phyloP scores from a whole-genome alignment of 202 grass and related monocot species.

The Thinopyrum obtusiflorum region DNA sequence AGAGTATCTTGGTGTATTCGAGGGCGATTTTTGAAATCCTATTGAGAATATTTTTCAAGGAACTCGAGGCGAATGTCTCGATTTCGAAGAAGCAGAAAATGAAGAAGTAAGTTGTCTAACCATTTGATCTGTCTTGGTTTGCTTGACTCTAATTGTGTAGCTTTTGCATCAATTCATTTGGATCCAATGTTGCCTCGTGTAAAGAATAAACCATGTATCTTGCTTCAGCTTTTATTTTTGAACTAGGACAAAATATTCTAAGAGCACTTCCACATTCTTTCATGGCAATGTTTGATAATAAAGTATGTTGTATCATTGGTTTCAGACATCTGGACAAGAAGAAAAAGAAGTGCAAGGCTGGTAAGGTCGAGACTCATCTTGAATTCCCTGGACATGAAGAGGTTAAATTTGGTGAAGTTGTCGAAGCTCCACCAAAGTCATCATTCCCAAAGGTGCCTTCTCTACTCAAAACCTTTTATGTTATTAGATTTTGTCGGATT shows the following conservation, averaged over 20 bases:
- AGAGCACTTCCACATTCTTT: not conserved
- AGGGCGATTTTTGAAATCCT: no score
- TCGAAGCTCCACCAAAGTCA: slow-evolving; percentile 82
- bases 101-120: no score
- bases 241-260: not conserved
- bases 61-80: no score
- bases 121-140: no score
- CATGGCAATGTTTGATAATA: not conserved
- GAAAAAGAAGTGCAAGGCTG: slow-evolving; percentile 78
- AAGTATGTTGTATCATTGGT: not conserved
- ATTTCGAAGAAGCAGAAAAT: no score
- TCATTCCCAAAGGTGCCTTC: slow-evolving; percentile 70
- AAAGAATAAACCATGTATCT: no score
- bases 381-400: slow-evolving; percentile 75
- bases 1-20: no score
- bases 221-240: not conserved
- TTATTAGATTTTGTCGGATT: no score
- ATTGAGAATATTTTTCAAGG: no score
- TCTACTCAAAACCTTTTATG: not conserved
- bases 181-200: no score
- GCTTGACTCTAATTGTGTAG: no score
- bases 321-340: slow-evolving; percentile 79
- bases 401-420: slow-evolving; percentile 83
- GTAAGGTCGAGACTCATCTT: slow-evolving; percentile 36
- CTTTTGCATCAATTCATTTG: no score